Evolutionary conservation across 2,329 filamentous ascomycete genomes (phyloP), one percentile per base, ranked within the genome.

Genomic region (Colletotrichum liriopes): DNA sequence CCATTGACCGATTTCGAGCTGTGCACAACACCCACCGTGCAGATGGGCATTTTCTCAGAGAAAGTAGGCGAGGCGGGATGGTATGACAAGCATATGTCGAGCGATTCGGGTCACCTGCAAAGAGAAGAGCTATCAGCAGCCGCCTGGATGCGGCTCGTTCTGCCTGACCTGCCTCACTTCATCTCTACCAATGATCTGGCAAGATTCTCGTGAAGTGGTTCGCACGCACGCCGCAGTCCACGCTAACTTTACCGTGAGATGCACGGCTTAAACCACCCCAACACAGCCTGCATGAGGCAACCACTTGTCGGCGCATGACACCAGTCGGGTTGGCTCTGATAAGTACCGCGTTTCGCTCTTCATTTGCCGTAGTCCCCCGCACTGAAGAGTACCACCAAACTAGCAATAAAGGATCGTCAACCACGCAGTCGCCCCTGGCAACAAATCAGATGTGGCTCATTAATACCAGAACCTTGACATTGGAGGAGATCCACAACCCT

Each of bases 391-490:
- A n/a, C 51, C 51, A 14, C 20, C 39, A 12, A 12, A 45, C 20
- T 2, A 23, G 12, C 12, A 1, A 26, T 29, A 14, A 6, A 52
- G 29, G 29, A 18, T 23, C 11, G 23, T 29, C 7, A 9, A 26
- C 49, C 26, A 18, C 23, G 29, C 49, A 11, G 23, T 16, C 49
- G 49, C n/a, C 26, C 2, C 49, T 9, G 26, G 49, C 14, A 52
- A 29, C 23, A 8, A 1, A 26, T 65, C 47, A 6, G 3, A 76
- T 77, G 75, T 71, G 74, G 47, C 74, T 77, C n/a, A 32, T 77
- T 29, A 59, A 76, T 49, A 76, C 73, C 5, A 52, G 47, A 16
- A 76, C 70, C 1, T 29, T 65, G 0, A 14, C 65, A 6, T 60
- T 77, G 0, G 58, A 73, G 14, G 72, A 74, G 20, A 73, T 74